Evolutionary conservation across 352 stramenopile genomes (phyloP), one percentile per base, ranked within the genome.

Genomic region (Pythium sukuiense): DNA sequence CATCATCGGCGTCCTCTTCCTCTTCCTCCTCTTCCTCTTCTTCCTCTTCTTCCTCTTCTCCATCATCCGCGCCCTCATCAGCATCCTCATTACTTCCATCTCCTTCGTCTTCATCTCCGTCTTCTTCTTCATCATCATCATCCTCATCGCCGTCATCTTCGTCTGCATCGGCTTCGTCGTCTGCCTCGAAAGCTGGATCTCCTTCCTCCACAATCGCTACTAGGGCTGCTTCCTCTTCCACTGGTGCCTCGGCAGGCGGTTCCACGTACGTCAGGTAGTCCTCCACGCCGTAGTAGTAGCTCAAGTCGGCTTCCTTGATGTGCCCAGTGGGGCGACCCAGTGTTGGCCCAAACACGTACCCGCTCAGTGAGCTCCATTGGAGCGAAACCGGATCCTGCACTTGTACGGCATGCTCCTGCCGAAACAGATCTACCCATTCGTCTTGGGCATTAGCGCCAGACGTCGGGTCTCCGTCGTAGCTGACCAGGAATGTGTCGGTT

Each of bases 211-310:
- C 50, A 37, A 59, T 49, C 20, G 20, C 20, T 24, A 24, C 33
- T 12, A 30, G 24, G 6, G 41, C 32, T 14, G 57, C 64, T 13
- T 56, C 32, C 43, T 37, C 55, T 43, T 54, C 55, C 29, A 32
- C 46, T 30, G 29, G 16, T 56, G 14, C 3, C 30, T 68, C 63
- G 7, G 71, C 58, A 1, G 32, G 35, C 13, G 68, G 59, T 14
- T 88, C 84, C 24, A 85, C 69, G 45, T 85, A 88, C 57, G 76
- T 77, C 39, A 92, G 53, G 67, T 86, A 92, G 63, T 92, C 84
- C 29, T 85, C 68, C 2, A 90, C 70, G 39, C 71, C 76, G 59
- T 87, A 89, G 69, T 82, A 88, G 16, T 71, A 68, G 3, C 53
- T 67, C 7, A 71, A 61, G 29, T 69, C 57, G 12, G 58, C 43